Percentiles rank a stretch among this genome's conserved stretches.
Evolutionary conservation across 2,329 filamentous ascomycete genomes (phyloP).

Genomic region (Emericellopsis atlantica): DNA sequence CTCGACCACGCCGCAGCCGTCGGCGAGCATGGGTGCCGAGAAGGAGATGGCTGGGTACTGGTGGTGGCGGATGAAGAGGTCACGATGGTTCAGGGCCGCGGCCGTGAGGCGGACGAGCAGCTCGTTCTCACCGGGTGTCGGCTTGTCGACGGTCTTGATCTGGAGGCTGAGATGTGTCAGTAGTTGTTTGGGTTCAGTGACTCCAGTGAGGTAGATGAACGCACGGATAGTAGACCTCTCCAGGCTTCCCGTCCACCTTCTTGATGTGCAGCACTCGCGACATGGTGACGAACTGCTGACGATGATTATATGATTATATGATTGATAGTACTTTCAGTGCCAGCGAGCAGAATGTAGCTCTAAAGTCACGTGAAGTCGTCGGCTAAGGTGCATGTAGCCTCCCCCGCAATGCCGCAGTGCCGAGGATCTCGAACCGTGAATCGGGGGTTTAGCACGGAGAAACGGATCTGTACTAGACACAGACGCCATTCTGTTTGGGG

Average conservation of each 20-base stretch:
- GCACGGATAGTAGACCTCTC: constrained; percentile 75
- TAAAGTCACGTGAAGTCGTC: too few relatives aligned
- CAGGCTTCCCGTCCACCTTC: constrained; percentile 66
- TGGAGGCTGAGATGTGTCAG: constrained; percentile 30
- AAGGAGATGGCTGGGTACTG: constrained; percentile 83
- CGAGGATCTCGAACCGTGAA: too few relatives aligned
- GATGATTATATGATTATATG: too few relatives aligned
- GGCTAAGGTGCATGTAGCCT: too few relatives aligned
- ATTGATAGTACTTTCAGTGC: too few relatives aligned
- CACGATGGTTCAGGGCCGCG: constrained; percentile 84
- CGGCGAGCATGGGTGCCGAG: constrained; percentile 64
- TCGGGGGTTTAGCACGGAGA: too few relatives aligned
- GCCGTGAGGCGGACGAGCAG: constrained; percentile 66
- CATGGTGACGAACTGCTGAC: not conserved
- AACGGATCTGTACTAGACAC: too few relatives aligned
- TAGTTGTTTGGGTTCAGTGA: not conserved
- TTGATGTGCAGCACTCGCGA: constrained; percentile 41
- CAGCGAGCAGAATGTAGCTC: too few relatives aligned
- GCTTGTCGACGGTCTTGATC: constrained; percentile 48
- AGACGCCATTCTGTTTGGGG: too few relatives aligned
- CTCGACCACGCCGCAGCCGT: constrained; percentile 68
- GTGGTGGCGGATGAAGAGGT: constrained; percentile 86
- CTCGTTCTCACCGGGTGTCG: constrained; percentile 51
- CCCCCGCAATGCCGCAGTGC: too few relatives aligned
- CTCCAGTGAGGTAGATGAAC: too few relatives aligned